Evolutionary conservation across 2,329 filamentous ascomycete genomes (phyloP).

Genomic region (Neopestalotiopsis rosae): DNA sequence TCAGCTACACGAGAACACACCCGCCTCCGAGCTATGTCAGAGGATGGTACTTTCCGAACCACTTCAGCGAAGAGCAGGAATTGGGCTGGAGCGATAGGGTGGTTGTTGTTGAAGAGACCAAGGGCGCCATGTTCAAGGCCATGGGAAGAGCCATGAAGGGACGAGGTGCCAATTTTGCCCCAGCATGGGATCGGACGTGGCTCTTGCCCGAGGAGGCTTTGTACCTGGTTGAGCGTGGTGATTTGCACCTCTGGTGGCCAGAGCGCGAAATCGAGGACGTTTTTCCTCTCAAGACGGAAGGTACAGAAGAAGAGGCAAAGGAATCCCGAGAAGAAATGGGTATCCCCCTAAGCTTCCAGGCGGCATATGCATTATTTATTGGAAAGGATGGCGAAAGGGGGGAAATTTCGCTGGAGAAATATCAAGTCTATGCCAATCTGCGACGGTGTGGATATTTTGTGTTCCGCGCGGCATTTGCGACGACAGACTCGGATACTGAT

Average conservation of each 20-base stretch:
- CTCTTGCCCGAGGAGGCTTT: slow-evolving; percentile 90
- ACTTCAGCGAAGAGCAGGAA: slow-evolving; percentile 44
- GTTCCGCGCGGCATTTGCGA: slow-evolving; percentile 63
- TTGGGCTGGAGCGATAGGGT: slow-evolving; percentile 51
- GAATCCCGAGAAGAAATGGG: slow-evolving; percentile 56
- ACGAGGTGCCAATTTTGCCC: slow-evolving; percentile 53
- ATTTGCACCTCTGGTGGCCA: slow-evolving; percentile 87
- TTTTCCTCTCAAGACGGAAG: slow-evolving; percentile 41
- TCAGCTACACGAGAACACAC: slow-evolving; percentile 79
- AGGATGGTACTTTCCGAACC: slow-evolving; percentile 76
- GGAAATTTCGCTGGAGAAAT: slow-evolving; percentile 75
- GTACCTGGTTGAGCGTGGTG: slow-evolving; percentile 87
- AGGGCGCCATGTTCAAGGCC: slow-evolving; percentile 74
- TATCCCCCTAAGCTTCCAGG: slow-evolving; percentile 88
- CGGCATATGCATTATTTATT: slow-evolving; percentile 84
- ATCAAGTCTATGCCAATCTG: slow-evolving; percentile 85
- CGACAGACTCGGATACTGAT: slow-evolving; percentile 18
- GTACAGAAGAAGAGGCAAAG: slow-evolving; percentile 47
- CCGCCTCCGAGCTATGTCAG: slow-evolving; percentile 67
- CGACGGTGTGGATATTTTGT: slow-evolving; percentile 85
- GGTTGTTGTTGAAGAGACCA: slow-evolving; percentile 71
- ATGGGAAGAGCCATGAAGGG: slow-evolving; percentile 71
- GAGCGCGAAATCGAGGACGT: slow-evolving; percentile 54
- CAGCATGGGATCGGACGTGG: slow-evolving; percentile 73
- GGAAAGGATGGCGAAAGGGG: slow-evolving; percentile 69